These are phyloP conservation scores for Acidiella bohemica DNA, from an alignment of 495 filamentous ascomycete species.

Conservation along the genomic window DNA sequence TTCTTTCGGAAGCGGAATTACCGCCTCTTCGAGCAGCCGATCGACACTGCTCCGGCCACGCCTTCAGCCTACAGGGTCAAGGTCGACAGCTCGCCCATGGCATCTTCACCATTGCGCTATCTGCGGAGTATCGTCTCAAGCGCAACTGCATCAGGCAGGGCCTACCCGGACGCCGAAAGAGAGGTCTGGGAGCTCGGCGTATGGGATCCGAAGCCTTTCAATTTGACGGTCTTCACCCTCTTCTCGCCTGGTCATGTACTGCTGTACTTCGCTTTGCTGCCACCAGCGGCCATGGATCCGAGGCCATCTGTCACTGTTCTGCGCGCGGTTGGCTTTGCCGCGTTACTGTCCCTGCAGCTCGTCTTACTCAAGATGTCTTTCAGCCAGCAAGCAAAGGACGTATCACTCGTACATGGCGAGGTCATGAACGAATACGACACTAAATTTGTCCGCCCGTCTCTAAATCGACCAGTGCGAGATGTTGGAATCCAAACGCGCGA, in stretches of 20 bases:
- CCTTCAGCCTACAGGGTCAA: constrained; percentile 80
- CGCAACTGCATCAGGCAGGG: constrained; percentile 59
- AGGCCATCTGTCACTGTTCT: constrained; percentile 73
- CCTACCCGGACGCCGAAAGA: constrained; percentile 67
- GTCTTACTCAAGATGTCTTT: constrained; percentile 54
- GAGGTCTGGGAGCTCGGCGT: constrained; percentile 93
- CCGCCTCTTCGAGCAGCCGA: constrained; percentile 74
- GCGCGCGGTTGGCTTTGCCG: constrained; percentile 57
- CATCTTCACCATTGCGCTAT: constrained; percentile 66
- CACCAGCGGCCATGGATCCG: constrained; percentile 57
- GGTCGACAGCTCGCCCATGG: constrained; percentile 73
- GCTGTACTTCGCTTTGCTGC: constrained; percentile 72
- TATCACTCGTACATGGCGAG: constrained; percentile 70
- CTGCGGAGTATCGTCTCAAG: constrained; percentile 51
- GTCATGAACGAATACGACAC: constrained; percentile 91
- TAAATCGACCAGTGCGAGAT: constrained; percentile 68
- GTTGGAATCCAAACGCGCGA: constrained; percentile 54
- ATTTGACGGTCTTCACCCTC: constrained; percentile 68
- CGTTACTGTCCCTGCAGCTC: constrained; percentile 66
- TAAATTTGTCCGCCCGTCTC: constrained; percentile 85
- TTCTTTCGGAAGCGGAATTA: constrained; percentile 74
- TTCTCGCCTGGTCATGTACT: constrained; percentile 88
- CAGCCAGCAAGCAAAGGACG: constrained; percentile 74
- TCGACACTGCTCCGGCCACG: constrained; percentile 61
- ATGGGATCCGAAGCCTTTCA: constrained; percentile 84